Base-by-base conservation (phyloP, 495 filamentous ascomycete species). In the Cryomyces minteri region DNA sequence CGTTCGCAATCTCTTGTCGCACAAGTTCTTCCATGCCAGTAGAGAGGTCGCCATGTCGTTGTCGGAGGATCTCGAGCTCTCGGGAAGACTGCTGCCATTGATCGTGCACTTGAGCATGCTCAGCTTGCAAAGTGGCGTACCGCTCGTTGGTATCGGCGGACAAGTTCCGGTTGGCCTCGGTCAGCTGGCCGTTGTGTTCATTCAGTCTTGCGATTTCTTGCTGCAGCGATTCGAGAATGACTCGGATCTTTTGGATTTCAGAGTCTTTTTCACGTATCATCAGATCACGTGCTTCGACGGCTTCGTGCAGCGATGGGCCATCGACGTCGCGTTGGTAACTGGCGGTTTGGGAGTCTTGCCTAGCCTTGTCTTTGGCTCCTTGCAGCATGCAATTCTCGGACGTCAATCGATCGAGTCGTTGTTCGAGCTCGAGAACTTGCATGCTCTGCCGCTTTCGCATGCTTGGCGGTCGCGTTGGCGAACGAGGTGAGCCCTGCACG, bases 401-500 rank as follows among this genome's bases (percentile, higher is more conserved):
- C 37, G 78, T 66, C 41, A 94, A 66, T 58, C 85, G 80, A 50
- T 92, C 85, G 51, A 94, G 70, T 55, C 70, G 72, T 32, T 69
- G 57, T 54, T 83, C 75, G 38, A 96, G 74, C 46, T 96, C 87
- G 40, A 92, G 71, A 43, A 96, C 77, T 64, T 95, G 90, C 80
- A 94, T 84, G 69, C 87, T 95, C 62, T 90, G 90, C 50, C 86
- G 82, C 57, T 85, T 84, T 49, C 88, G 86, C 54, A 67, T 80
- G 70, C 85, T 95, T 61, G 88, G 86, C 59, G 88, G 88, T 61
- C 92, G 82, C 52, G 86, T 93, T 43, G 90, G 90, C 53, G 92
- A 96, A 58, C 79, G 79, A 54, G 88, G 87, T 56, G 85, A 92
- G 52, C 78, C 83, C 57, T 76, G 85, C 63, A 82, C 84, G 62